Percentiles rank a stretch among this genome's conserved stretches.
Conservation (phyloP, 1,284 basidiomycete species). For the Cutaneotrichosporon mucoides region DNA sequence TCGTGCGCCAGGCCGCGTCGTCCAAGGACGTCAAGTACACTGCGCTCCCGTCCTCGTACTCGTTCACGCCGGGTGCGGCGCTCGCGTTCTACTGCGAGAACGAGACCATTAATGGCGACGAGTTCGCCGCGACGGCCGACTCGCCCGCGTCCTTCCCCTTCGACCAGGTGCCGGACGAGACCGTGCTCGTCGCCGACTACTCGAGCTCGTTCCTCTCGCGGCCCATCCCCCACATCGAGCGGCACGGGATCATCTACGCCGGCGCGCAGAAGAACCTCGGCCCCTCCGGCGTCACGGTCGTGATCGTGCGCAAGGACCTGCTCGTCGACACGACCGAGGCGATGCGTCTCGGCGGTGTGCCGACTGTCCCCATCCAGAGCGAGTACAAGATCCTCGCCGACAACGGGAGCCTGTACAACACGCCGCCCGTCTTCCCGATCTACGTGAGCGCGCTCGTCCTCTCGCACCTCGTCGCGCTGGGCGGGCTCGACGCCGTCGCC, state of each 20-base stretch:
- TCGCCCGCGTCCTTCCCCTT: slow-evolving; percentile 86
- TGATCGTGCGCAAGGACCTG: slow-evolving; percentile 90
- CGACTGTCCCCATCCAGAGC: slow-evolving; percentile 57
- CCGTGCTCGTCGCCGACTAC: slow-evolving; percentile 91
- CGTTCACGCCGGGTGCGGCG: slow-evolving; percentile 71
- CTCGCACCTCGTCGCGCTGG: slow-evolving; percentile 61
- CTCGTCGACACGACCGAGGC: slow-evolving; percentile 81
- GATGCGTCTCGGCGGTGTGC: slow-evolving; percentile 65
- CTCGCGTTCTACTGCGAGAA: slow-evolving; percentile 99
- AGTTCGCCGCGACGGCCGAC: slow-evolving; percentile 64
- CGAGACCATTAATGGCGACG: slow-evolving; percentile 95
- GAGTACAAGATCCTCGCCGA: slow-evolving; percentile 83
- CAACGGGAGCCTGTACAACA: slow-evolving; percentile 84
- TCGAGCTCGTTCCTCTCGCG: slow-evolving; percentile 96
- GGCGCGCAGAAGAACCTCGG: slow-evolving; percentile 99
- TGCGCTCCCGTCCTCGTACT: slow-evolving; percentile 71
- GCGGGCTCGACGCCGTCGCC: slow-evolving; percentile 69
- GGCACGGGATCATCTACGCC: slow-evolving; percentile 91
- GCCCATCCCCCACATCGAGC: slow-evolving; percentile 79
- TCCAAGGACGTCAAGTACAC: slow-evolving; percentile 70
- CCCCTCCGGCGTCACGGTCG: slow-evolving; percentile 85
- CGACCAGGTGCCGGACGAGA: slow-evolving; percentile 60
- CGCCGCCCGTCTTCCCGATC: slow-evolving; percentile 86
- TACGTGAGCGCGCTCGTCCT: slow-evolving; percentile 89
- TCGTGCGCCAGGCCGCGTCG: slow-evolving; percentile 65